Evolutionary conservation across 129 eudicot genomes (phyloP), one percentile per base, ranked within the genome.

Genomic region (Erigeron canadensis): DNA sequence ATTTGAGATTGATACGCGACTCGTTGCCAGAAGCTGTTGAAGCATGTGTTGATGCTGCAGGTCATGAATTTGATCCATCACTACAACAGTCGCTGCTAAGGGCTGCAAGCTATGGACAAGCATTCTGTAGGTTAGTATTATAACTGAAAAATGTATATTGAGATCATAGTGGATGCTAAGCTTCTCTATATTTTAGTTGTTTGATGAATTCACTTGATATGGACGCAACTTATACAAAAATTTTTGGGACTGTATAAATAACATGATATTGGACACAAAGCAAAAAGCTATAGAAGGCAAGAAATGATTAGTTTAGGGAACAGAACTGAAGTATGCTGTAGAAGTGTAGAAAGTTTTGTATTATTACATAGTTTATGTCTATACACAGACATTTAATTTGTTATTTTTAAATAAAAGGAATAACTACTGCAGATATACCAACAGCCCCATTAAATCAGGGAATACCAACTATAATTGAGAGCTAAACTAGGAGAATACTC

Each of bases 71-170:
- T 79, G 93, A 88, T 74, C 76, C 86, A 58, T 84, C 84, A 55
- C 89, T 76, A 65, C 99, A 95, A 46, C 81, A 84, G 70, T 84
- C 96, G 15, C 86, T 95, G 63, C 82, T 95, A 50, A 83, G 99
- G 81, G 96, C 99, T 79, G 97, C 97, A 65, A 95, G 96, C 85
- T 95, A 95, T 81, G 99, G 99, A 15, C 99, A 95, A 84, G 95
- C 99, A 17, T 95, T 95, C 84, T 95, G 91, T 86, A 87, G 97
- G 99, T 95, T 65, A 66, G 96, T 84, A 43, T 69, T 65, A 43
- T 9, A 60, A 38, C 45, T 60, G 16, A 5, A 44, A 72, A 57
- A 42, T 18, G 21, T 72, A 44, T 59, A 28, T 58, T 42, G 55
- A 41, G 38, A 16, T 63, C 34, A 40, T 57, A 9, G 34, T 16